Conservation (phyloP, 352 stramenopile species). For the Phytophthora capsici region DNA sequence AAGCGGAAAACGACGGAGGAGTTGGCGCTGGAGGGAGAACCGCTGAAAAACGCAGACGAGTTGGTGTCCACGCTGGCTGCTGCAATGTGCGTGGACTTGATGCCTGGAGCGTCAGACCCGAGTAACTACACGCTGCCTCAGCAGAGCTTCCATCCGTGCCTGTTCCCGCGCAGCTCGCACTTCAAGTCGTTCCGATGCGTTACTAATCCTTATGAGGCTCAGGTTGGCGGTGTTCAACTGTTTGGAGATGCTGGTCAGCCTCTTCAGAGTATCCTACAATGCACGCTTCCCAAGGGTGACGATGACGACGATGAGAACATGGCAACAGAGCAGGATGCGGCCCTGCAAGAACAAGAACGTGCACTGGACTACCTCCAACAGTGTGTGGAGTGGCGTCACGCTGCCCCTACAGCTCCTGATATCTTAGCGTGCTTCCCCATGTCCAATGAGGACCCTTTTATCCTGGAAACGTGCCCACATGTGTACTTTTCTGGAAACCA, state of each 20-base stretch:
- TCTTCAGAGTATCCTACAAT: constrained; percentile 86
- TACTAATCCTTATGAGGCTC: constrained; percentile 94
- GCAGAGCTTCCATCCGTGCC: constrained; percentile 93
- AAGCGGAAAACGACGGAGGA: constrained; percentile 59
- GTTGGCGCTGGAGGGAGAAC: constrained; percentile 50
- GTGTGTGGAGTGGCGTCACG: constrained; percentile 91
- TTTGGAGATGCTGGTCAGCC: constrained; percentile 91
- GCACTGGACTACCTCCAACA: constrained; percentile 64
- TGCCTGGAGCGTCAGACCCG: constrained; percentile 90
- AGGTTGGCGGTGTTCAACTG: constrained; percentile 66
- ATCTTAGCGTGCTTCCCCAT: constrained; percentile 92
- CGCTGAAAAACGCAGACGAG: constrained; percentile 75
- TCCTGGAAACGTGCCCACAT: constrained; percentile 86
- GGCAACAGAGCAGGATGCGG: constrained; percentile 26
- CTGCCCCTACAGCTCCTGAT: constrained; percentile 94
- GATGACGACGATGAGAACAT: constrained; percentile 35
- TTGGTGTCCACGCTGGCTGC: constrained; percentile 74
- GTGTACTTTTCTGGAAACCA: constrained; percentile 95
- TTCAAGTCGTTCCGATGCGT: constrained; percentile 87
- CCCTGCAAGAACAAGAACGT: constrained; percentile 28
- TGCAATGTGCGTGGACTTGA: constrained; percentile 91
- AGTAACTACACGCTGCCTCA: constrained; percentile 92
- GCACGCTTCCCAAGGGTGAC: constrained; percentile 43
- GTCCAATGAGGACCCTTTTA: constrained; percentile 91
- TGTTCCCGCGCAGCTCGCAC: constrained; percentile 87